A percentile compares a stretch with the other conserved stretches of the same genome.
phyloP scores from a whole-genome alignment of 129 eudicot species.

The Saussurea involucrata region DNA sequence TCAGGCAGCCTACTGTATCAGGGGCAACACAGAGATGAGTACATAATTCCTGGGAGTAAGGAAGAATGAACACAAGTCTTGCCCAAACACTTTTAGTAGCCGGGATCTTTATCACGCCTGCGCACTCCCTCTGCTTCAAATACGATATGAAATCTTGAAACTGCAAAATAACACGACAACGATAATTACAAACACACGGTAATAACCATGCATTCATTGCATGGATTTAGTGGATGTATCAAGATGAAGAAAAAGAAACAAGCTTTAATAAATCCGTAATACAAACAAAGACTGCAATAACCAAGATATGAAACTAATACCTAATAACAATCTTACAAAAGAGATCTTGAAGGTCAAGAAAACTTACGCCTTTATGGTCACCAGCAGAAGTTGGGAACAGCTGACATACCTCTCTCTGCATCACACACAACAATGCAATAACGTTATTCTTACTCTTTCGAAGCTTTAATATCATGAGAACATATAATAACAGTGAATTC shows the following conservation, averaged over 20 bases:
- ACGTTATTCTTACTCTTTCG: neutral
- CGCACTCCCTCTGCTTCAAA: conserved; percentile 94
- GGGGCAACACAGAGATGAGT: conserved; percentile 61
- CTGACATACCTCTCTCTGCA: conserved; percentile 91
- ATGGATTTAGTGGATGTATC: neutral
- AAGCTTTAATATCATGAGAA: neutral
- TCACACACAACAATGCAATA: conserved; percentile 21
- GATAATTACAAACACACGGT: no score
- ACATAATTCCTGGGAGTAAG: conserved; percentile 61
- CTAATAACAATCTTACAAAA: no score
- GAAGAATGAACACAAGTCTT: conserved; percentile 81
- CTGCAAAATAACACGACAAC: conserved; percentile 34
- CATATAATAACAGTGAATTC: neutral
- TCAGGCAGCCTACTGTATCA: conserved; percentile 57
- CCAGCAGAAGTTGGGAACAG: conserved; percentile 70
- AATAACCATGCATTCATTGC: no score
- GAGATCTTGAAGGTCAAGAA: neutral
- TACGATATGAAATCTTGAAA: conserved; percentile 87
- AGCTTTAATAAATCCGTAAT: neutral
- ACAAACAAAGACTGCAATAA: neutral
- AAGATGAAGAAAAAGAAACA: neutral
- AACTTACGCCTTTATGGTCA: conserved; percentile 93
- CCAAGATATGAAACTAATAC: neutral
- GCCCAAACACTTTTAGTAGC: conserved; percentile 72
- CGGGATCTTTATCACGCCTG: conserved; percentile 90